Percentiles rank a stretch among this genome's conserved stretches.
phyloP scores from a whole-genome alignment of 2,329 filamentous ascomycete genomes.

The Zopfia rhizophila region DNA sequence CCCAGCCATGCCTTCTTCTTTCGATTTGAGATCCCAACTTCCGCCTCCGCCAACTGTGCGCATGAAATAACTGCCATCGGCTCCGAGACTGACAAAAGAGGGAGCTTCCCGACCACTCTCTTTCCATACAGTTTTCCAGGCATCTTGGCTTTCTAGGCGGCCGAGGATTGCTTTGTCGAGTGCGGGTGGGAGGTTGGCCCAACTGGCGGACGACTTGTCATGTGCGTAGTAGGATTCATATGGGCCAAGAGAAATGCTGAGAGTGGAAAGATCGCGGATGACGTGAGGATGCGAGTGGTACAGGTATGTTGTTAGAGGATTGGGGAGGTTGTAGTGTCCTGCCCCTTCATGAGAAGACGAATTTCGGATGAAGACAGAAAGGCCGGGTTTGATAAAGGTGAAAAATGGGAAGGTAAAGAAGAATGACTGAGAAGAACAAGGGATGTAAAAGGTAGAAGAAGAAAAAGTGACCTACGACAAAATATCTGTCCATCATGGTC shows the following conservation, averaged over 20 bases:
- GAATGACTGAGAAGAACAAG: too few species aligned
- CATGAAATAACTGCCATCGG: slow-evolving; percentile 45
- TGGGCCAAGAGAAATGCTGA: slow-evolving; percentile 40
- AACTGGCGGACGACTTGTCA: slow-evolving; percentile 37
- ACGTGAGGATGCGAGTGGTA: slow-evolving; percentile 38
- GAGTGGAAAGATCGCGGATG: slow-evolving; percentile 36
- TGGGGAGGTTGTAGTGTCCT: slow-evolving; percentile 46
- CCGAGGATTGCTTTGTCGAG: slow-evolving; percentile 39
- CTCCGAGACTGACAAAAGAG: slow-evolving; percentile 41
- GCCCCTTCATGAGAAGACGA: too few species aligned
- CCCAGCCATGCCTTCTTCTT: slow-evolving; percentile 37
- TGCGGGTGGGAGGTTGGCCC: slow-evolving; percentile 38
- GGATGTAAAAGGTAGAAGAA: neutral
- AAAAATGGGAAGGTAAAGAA: neutral
- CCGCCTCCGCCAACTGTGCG: slow-evolving; percentile 43
- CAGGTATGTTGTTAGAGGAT: slow-evolving; percentile 40
- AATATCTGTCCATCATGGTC: slow-evolving; percentile 30
- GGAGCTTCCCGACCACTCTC: slow-evolving; percentile 38
- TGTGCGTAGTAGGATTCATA: slow-evolving; percentile 44
- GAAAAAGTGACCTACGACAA: slow-evolving; percentile 25
- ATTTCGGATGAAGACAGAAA: neutral
- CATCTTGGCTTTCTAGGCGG: slow-evolving; percentile 36
- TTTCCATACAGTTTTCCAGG: slow-evolving; percentile 38
- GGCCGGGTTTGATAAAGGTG: neutral
- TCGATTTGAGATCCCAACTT: slow-evolving; percentile 41